Conservation (phyloP, 495 filamentous ascomycete genomes). For the Penicillium egyptiacum region DNA sequence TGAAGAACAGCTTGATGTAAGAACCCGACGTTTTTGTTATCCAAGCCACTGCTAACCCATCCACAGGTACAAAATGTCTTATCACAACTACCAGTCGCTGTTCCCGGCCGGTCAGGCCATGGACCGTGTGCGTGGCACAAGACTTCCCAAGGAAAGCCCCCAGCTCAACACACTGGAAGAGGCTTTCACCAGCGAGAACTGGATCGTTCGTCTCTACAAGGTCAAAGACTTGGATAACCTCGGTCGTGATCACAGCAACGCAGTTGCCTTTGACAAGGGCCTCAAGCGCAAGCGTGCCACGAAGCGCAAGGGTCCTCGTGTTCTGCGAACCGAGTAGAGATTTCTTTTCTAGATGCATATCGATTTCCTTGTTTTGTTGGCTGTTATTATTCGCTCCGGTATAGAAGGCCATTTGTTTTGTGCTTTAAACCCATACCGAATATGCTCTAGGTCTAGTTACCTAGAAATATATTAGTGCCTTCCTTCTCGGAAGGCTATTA, state of each 20-base stretch:
- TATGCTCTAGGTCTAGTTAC: constrained; percentile 7
- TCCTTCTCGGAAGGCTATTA: neutral
- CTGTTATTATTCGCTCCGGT: constrained; percentile 9
- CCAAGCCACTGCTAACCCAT: constrained; percentile 36
- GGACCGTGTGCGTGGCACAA: constrained; percentile 82
- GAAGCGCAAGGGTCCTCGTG: constrained; percentile 75
- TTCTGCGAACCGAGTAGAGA: constrained; percentile 77
- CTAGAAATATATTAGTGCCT: constrained; percentile 6
- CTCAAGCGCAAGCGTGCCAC: constrained; percentile 88
- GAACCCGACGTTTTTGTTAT: constrained; percentile 26
- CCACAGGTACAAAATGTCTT: constrained; percentile 98
- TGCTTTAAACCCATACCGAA: constrained; percentile 10
- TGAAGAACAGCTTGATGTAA: constrained; percentile 99
- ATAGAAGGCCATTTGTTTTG: constrained; percentile 18
- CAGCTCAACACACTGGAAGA: constrained; percentile 88
- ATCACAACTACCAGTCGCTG: constrained; percentile 92
- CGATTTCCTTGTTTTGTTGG: constrained; percentile 15
- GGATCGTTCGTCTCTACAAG: constrained; percentile 99
- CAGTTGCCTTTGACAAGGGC: constrained; percentile 85
- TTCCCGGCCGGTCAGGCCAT: constrained; percentile 90
- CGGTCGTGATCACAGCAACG: constrained; percentile 82
- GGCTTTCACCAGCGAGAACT: constrained; percentile 99
- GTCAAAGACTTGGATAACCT: constrained; percentile 98
- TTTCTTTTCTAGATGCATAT: constrained; percentile 7
- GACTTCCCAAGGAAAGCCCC: constrained; percentile 82